Percentiles rank a stretch among this genome's conserved stretches.
Evolutionary conservation across 176 grass and related monocot genomes (phyloP).

Genomic region (Zizania latifolia): DNA sequence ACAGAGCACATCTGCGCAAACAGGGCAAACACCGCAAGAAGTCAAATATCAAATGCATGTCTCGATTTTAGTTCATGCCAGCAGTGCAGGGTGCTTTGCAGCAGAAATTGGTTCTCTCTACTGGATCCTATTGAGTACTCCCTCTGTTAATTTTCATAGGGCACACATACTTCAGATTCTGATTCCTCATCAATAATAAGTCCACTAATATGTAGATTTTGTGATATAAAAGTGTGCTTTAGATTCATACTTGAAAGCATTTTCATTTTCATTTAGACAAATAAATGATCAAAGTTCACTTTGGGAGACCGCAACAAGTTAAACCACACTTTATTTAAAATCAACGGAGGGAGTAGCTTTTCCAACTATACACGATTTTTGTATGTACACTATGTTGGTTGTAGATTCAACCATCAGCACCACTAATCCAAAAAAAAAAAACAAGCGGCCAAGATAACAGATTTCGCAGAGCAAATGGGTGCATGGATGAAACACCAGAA

Average conservation of each 20-base stretch:
- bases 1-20: neutral
- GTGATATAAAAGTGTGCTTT: neutral
- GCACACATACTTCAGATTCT: neutral
- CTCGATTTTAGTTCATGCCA: neutral
- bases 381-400: neutral
- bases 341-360: too few relatives aligned
- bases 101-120: neutral
- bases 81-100: neutral
- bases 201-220: neutral
- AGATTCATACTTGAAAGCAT: neutral
- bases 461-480: neutral
- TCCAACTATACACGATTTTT: too few relatives aligned
- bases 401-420: neutral
- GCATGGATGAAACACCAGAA: neutral
- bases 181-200: neutral
- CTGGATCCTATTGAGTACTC: neutral
- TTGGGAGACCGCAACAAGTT: too few relatives aligned
- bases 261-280: neutral
- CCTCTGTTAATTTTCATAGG: neutral
- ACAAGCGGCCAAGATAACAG: neutral
- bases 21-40: neutral
- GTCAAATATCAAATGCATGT: neutral
- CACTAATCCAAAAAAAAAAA: neutral
- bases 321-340: too few relatives aligned
- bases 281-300: too few relatives aligned